phyloP scores from a whole-genome alignment of 2,329 filamentous ascomycete species.

The Alternaria triticina region DNA sequence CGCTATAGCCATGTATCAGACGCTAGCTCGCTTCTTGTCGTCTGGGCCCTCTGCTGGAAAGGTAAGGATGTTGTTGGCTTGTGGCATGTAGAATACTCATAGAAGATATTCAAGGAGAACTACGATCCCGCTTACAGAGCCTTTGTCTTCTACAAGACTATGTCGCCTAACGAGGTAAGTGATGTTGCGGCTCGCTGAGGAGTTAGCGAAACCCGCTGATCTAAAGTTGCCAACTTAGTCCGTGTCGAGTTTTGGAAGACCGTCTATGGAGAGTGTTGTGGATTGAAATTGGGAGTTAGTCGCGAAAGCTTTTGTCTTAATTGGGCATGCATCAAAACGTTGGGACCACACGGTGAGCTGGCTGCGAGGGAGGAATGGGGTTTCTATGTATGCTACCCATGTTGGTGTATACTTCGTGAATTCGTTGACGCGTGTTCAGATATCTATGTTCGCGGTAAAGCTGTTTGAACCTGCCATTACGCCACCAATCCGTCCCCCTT shows the following conservation, averaged over 20 bases:
- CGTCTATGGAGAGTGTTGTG: background rate
- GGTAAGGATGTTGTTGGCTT: background rate
- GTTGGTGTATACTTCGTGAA: background rate
- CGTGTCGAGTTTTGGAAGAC: constrained; percentile 1
- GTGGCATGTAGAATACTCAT: background rate
- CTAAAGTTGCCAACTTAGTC: background rate
- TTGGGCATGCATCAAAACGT: background rate
- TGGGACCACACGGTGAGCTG: background rate
- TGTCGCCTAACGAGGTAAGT: background rate
- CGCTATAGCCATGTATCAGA: background rate
- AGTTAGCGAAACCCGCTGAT: background rate
- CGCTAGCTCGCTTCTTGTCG: background rate
- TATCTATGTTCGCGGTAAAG: background rate
- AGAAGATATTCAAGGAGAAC: background rate
- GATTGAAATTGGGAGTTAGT: background rate
- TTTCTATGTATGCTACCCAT: too few species aligned
- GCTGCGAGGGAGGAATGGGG: too few species aligned
- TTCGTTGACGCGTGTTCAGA: background rate
- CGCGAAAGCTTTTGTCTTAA: background rate
- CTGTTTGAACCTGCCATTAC: too few species aligned
- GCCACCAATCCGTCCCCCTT: too few species aligned
- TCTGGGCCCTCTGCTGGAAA: background rate
- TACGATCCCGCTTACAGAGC: background rate
- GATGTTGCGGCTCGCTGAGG: too few species aligned
- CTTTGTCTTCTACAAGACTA: background rate